Conservation (phyloP, 768 basidiomycete genomes). For the Leccinum fibrillosum region DNA sequence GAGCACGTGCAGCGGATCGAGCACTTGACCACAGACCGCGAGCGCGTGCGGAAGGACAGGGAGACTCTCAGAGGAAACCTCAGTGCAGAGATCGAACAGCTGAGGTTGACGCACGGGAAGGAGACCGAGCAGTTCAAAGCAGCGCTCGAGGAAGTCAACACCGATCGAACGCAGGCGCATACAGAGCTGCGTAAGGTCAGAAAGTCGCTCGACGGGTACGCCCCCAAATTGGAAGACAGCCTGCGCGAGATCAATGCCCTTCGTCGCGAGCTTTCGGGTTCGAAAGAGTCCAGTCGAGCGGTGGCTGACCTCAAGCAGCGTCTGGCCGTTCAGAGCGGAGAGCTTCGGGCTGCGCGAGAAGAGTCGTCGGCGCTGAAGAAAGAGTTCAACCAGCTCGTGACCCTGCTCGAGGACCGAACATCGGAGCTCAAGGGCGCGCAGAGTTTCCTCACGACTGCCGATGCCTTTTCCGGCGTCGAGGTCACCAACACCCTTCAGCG, state of each 20-base stretch:
- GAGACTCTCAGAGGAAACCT: slow-evolving; percentile 17
- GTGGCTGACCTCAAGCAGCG: slow-evolving; percentile 15
- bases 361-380: slow-evolving; percentile 28
- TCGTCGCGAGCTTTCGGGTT: slow-evolving; percentile 10
- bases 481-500: slow-evolving; percentile 33
- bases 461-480: slow-evolving; percentile 15
- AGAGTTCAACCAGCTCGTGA: slow-evolving; percentile 26
- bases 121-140: slow-evolving; percentile 15
- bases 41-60: slow-evolving; percentile 23
- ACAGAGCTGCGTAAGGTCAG: slow-evolving; percentile 20
- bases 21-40: slow-evolving; percentile 21
- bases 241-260: slow-evolving; percentile 18
- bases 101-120: slow-evolving; percentile 13
- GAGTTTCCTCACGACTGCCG: slow-evolving; percentile 43
- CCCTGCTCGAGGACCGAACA: slow-evolving; percentile 39
- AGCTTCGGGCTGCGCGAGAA: slow-evolving; percentile 21
- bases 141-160: slow-evolving; percentile 27
- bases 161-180: slow-evolving; percentile 17
- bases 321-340: slow-evolving; percentile 19
- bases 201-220: slow-evolving; percentile 18
- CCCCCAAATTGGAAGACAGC: slow-evolving; percentile 17
- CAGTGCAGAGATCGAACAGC: slow-evolving; percentile 20
- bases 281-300: slow-evolving; percentile 12
- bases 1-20: slow-evolving; percentile 20
- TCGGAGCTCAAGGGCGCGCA: slow-evolving; percentile 45